phyloP scores from a whole-genome alignment of 805 yeast genomes.

The Kodamaea jinghongensis region DNA sequence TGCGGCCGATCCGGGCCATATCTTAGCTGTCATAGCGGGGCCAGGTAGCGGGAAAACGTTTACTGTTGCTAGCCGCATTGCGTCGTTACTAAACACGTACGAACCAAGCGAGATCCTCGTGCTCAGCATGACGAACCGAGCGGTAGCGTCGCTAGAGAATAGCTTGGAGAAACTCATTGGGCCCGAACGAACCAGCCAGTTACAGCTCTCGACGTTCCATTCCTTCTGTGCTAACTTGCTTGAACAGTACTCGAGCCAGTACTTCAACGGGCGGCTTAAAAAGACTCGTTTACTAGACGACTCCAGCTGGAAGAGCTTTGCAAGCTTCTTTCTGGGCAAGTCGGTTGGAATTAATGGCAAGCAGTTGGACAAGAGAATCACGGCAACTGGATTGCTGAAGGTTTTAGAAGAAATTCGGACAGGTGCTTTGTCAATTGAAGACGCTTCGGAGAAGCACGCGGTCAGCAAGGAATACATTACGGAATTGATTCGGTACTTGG shows the following conservation, averaged over 20 bases:
- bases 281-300: conserved; percentile 48
- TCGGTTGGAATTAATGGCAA: conserved; percentile 26
- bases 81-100: conserved; percentile 32
- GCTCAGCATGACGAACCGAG: conserved; percentile 65
- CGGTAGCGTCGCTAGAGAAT: conserved; percentile 50
- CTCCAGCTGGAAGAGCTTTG: conserved; percentile 45
- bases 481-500: conserved; percentile 27
- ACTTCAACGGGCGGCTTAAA: conserved; percentile 10
- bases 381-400: conserved; percentile 23
- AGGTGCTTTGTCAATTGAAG: conserved; percentile 19
- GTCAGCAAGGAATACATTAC: conserved; percentile 27
- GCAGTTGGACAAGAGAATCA: conserved; percentile 21
- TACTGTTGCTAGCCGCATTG: conserved; percentile 54
- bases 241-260: conserved; percentile 29
- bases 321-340: conserved; percentile 34
- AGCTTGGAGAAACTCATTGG: conserved; percentile 35
- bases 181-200: conserved; percentile 23
- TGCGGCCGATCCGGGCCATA: conserved; percentile 36
- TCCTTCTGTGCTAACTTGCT: conserved; percentile 54
- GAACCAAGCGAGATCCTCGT: conserved; percentile 57
- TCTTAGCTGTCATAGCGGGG: conserved; percentile 59
- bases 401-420: conserved; percentile 22
- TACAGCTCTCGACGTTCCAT: conserved; percentile 60
- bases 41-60: conserved; percentile 76
- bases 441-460: conserved; percentile 22